Evolutionary conservation across 2,329 filamentous ascomycete genomes (phyloP).

Genomic region (Tolypocladium nubicola): DNA sequence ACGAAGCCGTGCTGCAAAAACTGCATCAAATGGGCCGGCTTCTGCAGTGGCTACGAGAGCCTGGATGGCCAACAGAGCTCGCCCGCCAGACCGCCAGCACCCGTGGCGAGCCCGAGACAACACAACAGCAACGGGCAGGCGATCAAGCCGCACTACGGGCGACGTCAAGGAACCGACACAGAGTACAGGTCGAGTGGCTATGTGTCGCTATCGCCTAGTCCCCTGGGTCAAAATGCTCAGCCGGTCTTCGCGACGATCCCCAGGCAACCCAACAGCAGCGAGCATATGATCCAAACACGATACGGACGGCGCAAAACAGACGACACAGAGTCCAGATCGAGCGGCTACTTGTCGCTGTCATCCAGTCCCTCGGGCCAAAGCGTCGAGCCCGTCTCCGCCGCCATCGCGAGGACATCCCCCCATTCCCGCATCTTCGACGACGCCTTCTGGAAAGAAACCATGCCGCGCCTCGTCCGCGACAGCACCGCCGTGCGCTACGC

Average conservation of each 20-base stretch:
- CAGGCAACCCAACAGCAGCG: background rate
- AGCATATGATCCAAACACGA: background rate
- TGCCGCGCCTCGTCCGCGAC: slow-evolving; percentile 21
- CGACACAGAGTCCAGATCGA: background rate
- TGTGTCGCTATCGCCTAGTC: background rate
- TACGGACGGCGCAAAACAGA: background rate
- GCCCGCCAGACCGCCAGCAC: background rate
- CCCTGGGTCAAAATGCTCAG: background rate
- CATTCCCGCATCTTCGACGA: slow-evolving; percentile 15
- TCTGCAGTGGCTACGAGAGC: slow-evolving; percentile 20
- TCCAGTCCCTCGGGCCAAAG: background rate
- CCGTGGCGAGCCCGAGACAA: background rate
- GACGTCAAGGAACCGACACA: background rate
- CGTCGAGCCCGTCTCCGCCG: background rate
- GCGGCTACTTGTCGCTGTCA: background rate
- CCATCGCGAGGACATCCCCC: background rate
- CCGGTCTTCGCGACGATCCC: background rate
- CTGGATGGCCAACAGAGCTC: background rate
- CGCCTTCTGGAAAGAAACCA: slow-evolving; percentile 22
- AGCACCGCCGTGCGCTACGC: slow-evolving; percentile 24
- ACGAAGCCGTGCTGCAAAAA: slow-evolving; percentile 21
- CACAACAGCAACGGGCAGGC: background rate
- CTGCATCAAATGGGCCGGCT: slow-evolving; percentile 24
- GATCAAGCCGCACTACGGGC: background rate
- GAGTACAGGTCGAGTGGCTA: background rate